A percentile compares a stretch with the other conserved stretches of the same genome.
phyloP scores from a whole-genome alignment of 2,329 filamentous ascomycete genomes.

The Aureobasidium leucospermi region DNA sequence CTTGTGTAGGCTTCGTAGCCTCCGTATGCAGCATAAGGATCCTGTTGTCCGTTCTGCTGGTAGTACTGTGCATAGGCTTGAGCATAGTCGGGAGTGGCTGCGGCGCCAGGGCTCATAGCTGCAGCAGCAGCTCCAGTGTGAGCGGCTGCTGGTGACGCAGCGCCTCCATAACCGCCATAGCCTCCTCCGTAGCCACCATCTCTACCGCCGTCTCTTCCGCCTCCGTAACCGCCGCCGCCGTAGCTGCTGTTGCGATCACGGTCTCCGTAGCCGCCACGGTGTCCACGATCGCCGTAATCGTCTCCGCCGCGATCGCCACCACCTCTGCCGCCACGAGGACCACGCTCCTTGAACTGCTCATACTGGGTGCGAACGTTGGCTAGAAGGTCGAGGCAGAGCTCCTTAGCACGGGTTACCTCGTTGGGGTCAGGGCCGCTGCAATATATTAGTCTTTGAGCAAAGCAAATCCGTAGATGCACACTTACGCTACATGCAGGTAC shows the following conservation, averaged over 20 bases:
- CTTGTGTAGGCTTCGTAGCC: constrained; percentile 44
- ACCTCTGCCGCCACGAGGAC: constrained; percentile 40
- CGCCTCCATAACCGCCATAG: constrained; percentile 14
- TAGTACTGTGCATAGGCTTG: constrained; percentile 77
- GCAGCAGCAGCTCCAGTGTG: constrained; percentile 23
- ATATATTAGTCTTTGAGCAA: not conserved
- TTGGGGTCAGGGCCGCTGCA: constrained; percentile 73
- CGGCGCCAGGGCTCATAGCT: constrained; percentile 19
- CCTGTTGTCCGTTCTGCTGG: constrained; percentile 44
- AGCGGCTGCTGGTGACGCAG: constrained; percentile 22
- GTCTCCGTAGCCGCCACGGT: constrained; percentile 31
- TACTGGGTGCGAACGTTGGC: constrained; percentile 83
- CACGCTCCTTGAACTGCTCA: constrained; percentile 72
- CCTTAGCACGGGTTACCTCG: constrained; percentile 80
- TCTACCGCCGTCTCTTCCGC: constrained; percentile 22
- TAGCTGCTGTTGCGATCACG: constrained; percentile 25
- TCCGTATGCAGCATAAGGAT: constrained; percentile 84
- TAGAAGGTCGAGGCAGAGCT: constrained; percentile 81
- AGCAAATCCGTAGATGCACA: constrained; percentile 19
- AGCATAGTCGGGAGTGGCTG: constrained; percentile 53
- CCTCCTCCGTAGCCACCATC: constrained; percentile 17
- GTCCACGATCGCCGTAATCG: constrained; percentile 33
- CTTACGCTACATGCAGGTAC: constrained; percentile 92
- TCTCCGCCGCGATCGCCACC: constrained; percentile 31
- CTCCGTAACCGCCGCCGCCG: constrained; percentile 20